Conservation (phyloP, 2,329 filamentous ascomycete species). For the Venturia effusa region DNA sequence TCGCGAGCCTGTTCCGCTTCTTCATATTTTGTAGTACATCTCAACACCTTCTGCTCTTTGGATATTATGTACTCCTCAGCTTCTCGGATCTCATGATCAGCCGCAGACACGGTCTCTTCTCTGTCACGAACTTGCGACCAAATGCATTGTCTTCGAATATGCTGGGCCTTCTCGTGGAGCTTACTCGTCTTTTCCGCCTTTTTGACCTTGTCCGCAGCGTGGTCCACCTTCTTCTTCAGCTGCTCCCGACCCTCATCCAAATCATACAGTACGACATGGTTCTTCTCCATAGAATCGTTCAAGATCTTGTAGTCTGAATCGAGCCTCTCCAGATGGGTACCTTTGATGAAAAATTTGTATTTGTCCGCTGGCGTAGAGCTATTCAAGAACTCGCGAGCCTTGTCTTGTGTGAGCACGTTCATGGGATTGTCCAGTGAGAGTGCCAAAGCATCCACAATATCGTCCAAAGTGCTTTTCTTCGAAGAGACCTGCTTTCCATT, state of each 20-base stretch:
- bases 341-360: constrained; percentile 93
- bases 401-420: constrained; percentile 91
- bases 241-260: constrained; percentile 36
- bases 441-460: constrained; percentile 86
- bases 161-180: constrained; percentile 5
- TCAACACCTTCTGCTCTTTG: background rate
- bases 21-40: background rate
- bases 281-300: constrained; percentile 44
- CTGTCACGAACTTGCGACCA: constrained; percentile 12
- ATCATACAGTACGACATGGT: constrained; percentile 26
- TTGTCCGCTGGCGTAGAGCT: constrained; percentile 72
- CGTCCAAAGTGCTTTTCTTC: constrained; percentile 78
- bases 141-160: constrained; percentile 6
- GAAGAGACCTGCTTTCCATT: constrained; percentile 62
- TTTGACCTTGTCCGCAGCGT: constrained; percentile 7
- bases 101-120: constrained; percentile 4
- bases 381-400: constrained; percentile 86
- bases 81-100: background rate
- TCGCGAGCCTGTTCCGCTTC: constrained; percentile 1
- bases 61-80: background rate
- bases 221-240: background rate
- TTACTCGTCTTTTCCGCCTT: constrained; percentile 1
- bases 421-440: constrained; percentile 95
- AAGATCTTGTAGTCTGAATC: constrained; percentile 85
- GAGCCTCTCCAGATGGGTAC: constrained; percentile 84